Base-by-base conservation (phyloP, 225 moss, liverwort and hornwort genomes). In the Polytrichum formosum region DNA sequence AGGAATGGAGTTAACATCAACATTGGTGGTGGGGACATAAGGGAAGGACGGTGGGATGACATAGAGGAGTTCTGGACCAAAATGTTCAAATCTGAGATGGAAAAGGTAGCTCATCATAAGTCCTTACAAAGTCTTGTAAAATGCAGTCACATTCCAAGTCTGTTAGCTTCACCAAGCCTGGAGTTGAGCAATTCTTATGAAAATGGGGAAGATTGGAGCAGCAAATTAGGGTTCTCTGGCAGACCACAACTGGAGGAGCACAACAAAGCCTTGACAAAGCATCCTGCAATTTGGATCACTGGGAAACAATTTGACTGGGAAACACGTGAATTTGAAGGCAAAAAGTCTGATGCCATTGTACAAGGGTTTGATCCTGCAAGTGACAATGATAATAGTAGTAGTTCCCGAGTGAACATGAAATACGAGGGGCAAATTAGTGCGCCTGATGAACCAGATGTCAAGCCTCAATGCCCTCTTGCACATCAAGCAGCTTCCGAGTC, bases 21-120 rank as follows among this genome's bases (percentile, higher is more conserved):
- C 13, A 46, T 46, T 46, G 46, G 46, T 46, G 46, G 46, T 46
- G 46, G 46, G 46, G 13, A 46, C 13, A 46, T 46, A 13, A 4
- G 46, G 46, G 13, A 13, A 46, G 21, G 28, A 73, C 69, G 73
- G 21, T 79, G 76, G 81, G 74, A 28, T 63, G 81, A 70, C 30
- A 73, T 55, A 5, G 66, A 76, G 69, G 84, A 75, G 63, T 81
- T 75, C 31, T 88, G 82, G 88, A 77, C 79, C 31, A 66, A 80
- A 67, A 73, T 53, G 53, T 63, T 73, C 26, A 70, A 74, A 65
- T 18, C 75, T 69, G 63, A 77, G 25, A 25, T 77, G 26, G 71
- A 78, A 7, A 77, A 79, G 37, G 71, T 26, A 37, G 65, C 65
- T 8, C 26, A 55, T 2, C 35, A 70, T 25, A 33, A 77, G 37